Conservation (phyloP, 176 grass and related monocot genomes). For the Musa schizocarpa region DNA sequence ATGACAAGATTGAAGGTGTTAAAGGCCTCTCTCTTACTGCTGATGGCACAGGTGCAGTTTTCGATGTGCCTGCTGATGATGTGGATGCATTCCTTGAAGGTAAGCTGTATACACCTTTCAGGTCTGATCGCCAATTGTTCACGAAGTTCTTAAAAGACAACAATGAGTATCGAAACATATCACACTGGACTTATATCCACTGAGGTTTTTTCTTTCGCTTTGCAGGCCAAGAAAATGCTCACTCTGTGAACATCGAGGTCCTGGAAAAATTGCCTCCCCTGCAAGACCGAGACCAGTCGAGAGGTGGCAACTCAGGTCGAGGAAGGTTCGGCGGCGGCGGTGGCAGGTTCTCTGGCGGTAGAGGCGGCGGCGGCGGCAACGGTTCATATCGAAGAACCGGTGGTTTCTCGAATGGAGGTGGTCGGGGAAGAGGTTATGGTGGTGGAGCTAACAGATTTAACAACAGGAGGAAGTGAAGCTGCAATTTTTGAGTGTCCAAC, state of each 20-base stretch:
- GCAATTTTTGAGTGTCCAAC: background rate
- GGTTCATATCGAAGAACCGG: slow-evolving; percentile 21
- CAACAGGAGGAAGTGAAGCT: background rate
- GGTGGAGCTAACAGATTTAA: background rate
- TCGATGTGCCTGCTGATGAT: slow-evolving; percentile 87
- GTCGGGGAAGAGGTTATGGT: slow-evolving; percentile 17
- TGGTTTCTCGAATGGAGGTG: slow-evolving; percentile 22
- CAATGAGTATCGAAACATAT: no score
- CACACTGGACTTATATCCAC: no score
- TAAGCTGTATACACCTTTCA: slow-evolving; percentile 12
- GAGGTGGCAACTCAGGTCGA: slow-evolving; percentile 22
- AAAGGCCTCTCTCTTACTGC: slow-evolving; percentile 62
- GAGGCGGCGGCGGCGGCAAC: slow-evolving; percentile 23
- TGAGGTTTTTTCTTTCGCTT: background rate
- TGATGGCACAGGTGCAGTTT: slow-evolving; percentile 75
- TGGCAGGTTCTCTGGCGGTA: slow-evolving; percentile 17
- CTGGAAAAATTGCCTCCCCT: slow-evolving; percentile 59
- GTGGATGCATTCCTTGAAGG: slow-evolving; percentile 65
- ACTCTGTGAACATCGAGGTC: slow-evolving; percentile 64
- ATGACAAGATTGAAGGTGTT: slow-evolving; percentile 56
- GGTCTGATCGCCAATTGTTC: no score
- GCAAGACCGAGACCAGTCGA: slow-evolving; percentile 60
- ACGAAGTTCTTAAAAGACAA: no score
- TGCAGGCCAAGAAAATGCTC: slow-evolving; percentile 52
- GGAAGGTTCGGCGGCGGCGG: slow-evolving; percentile 38